Conservation (phyloP, 2,329 filamentous ascomycete genomes). For the Monilinia laxa region DNA sequence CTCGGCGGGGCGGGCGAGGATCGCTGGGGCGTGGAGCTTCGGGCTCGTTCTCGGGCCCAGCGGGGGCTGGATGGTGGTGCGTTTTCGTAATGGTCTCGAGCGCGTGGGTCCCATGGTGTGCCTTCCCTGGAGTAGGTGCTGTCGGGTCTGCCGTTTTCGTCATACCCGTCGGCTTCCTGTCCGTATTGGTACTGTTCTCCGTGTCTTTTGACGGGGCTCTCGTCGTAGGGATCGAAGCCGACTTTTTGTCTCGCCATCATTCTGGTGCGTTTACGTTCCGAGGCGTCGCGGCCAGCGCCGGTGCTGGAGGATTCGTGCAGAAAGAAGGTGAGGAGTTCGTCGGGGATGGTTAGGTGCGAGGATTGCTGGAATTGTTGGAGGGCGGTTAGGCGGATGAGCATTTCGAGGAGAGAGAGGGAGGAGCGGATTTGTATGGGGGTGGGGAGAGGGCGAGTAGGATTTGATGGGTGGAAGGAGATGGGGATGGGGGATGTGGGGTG, state of each 20-base stretch:
- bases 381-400: constrained; percentile 67
- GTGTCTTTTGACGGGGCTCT: constrained; percentile 61
- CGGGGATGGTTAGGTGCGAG: constrained; percentile 68
- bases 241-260: constrained; percentile 60
- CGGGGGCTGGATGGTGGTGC: background rate
- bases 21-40: constrained; percentile 13
- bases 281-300: constrained; percentile 61
- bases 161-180: constrained; percentile 31
- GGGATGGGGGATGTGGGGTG: constrained; percentile 18
- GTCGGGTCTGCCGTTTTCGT: constrained; percentile 31
- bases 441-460: constrained; percentile 30
- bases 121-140: constrained; percentile 19
- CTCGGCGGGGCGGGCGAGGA: background rate
- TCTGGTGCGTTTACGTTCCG: constrained; percentile 59
- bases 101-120: constrained; percentile 32
- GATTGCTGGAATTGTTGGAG: constrained; percentile 74
- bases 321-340: constrained; percentile 74
- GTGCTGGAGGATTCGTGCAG: constrained; percentile 66
- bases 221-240: constrained; percentile 71
- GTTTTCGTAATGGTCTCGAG: constrained; percentile 3
- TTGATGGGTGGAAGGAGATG: constrained; percentile 3
- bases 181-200: constrained; percentile 55
- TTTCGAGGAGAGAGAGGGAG: constrained; percentile 70
- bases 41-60: constrained; percentile 8
- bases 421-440: constrained; percentile 57